Conservation (phyloP, 2,329 filamentous ascomycete genomes). For the Pseudogymnoascus sp. region DNA sequence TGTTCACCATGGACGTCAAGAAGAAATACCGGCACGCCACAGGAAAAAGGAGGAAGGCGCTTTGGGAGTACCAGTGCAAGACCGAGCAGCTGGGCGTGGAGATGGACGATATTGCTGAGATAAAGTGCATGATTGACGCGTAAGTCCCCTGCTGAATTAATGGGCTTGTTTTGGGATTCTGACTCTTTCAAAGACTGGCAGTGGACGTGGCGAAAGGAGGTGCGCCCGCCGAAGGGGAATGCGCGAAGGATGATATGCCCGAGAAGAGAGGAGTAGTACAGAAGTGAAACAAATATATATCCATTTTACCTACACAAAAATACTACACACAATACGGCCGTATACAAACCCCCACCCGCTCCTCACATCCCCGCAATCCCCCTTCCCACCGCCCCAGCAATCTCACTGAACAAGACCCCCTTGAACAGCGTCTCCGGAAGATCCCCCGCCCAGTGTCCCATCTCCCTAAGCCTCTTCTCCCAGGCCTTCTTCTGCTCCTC, state of each 20-base stretch:
- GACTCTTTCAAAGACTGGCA: background rate
- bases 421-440: slow-evolving; percentile 27
- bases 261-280: background rate
- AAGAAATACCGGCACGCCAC: background rate
- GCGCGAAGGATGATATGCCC: background rate
- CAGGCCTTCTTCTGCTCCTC: slow-evolving; percentile 24
- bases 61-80: slow-evolving; percentile 3
- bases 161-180: background rate
- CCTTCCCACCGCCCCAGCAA: slow-evolving; percentile 25
- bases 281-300: background rate
- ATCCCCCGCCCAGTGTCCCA: slow-evolving; percentile 29
- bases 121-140: background rate
- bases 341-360: background rate
- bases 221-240: background rate
- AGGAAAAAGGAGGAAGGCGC: background rate
- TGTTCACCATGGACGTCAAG: background rate
- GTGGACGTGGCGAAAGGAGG: background rate
- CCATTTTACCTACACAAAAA: background rate
- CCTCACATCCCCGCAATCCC: slow-evolving; percentile 4
- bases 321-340: background rate
- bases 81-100: background rate
- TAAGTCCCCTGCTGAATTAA: background rate
- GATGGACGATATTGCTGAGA: slow-evolving; percentile 1
- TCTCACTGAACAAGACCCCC: slow-evolving; percentile 29
- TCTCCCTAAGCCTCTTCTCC: slow-evolving; percentile 26